Percentiles rank a stretch among this genome's conserved stretches.
These are phyloP conservation scores for Fraxinus angustifolia DNA, from an alignment of 305 asterid genomes.

Conservation along the genomic window DNA sequence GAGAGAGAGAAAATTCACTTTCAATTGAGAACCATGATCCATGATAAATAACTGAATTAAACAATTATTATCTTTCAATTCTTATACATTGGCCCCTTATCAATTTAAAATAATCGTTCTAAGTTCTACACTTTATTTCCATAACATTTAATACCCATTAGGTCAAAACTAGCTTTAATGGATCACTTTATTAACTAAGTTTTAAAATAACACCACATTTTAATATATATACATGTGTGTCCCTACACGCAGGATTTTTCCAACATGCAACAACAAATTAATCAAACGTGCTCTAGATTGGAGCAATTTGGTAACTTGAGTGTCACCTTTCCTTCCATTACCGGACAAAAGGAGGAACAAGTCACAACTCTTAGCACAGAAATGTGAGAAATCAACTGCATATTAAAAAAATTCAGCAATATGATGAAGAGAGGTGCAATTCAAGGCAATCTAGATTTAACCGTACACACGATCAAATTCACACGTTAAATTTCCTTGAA, in stretches of 20 bases:
- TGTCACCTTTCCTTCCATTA: not conserved
- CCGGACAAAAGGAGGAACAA: not conserved
- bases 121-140: too few relatives aligned
- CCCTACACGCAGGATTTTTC: not conserved
- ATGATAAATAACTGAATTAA: too few relatives aligned
- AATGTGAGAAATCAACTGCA: not conserved
- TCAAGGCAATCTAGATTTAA: not conserved
- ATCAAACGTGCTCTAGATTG: not conserved
- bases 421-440: not conserved
- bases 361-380: not conserved
- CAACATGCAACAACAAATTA: not conserved
- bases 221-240: too few relatives aligned
- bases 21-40: too few relatives aligned
- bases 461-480: not conserved
- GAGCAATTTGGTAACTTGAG: not conserved
- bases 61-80: too few relatives aligned
- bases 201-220: too few relatives aligned
- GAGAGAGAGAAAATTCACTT: too few relatives aligned
- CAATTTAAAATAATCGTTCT: too few relatives aligned
- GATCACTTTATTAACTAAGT: too few relatives aligned
- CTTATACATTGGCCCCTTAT: too few relatives aligned
- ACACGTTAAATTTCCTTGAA: not conserved
- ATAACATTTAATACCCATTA: too few relatives aligned
- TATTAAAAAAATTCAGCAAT: not conserved
- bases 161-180: too few relatives aligned